phyloP scores from a whole-genome alignment of 768 basidiomycete species.

The Kondoa malvinella region DNA sequence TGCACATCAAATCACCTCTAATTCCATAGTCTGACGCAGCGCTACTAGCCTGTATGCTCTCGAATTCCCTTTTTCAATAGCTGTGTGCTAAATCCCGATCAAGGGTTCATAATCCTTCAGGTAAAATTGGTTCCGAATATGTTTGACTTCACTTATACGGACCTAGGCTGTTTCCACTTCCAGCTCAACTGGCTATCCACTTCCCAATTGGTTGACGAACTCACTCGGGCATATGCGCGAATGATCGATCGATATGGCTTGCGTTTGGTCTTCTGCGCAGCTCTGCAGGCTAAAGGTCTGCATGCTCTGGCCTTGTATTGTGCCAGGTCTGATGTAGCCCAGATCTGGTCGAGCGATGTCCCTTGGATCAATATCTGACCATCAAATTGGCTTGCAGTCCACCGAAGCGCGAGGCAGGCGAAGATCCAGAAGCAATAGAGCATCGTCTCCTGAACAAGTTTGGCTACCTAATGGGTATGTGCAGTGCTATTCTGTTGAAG shows the following conservation, averaged over 20 bases:
- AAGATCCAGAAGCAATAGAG: neutral
- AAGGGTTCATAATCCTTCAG: constrained; percentile 57
- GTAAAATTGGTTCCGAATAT: constrained; percentile 68
- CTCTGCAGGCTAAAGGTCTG: constrained; percentile 67
- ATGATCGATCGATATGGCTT: constrained; percentile 76
- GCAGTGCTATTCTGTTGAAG: neutral
- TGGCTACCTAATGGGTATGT: neutral
- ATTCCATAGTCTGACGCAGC: constrained; percentile 44
- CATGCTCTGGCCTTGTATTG: no score
- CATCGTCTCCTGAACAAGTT: neutral
- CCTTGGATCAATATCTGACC: neutral
- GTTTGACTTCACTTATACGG: constrained; percentile 88
- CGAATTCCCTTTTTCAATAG: neutral
- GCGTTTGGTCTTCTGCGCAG: constrained; percentile 44
- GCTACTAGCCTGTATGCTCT: constrained; percentile 39
- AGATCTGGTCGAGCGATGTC: neutral
- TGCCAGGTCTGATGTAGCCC: constrained; percentile 34
- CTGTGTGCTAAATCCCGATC: constrained; percentile 24
- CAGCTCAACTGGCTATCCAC: constrained; percentile 95
- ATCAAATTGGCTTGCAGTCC: neutral
- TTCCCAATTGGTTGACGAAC: constrained; percentile 75
- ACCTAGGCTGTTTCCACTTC: constrained; percentile 85
- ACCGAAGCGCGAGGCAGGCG: neutral
- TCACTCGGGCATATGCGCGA: constrained; percentile 61
- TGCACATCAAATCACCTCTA: constrained; percentile 40